Evolutionary conservation across 148 eudicot species (phyloP).

Genomic region (Linanthus parryae): DNA sequence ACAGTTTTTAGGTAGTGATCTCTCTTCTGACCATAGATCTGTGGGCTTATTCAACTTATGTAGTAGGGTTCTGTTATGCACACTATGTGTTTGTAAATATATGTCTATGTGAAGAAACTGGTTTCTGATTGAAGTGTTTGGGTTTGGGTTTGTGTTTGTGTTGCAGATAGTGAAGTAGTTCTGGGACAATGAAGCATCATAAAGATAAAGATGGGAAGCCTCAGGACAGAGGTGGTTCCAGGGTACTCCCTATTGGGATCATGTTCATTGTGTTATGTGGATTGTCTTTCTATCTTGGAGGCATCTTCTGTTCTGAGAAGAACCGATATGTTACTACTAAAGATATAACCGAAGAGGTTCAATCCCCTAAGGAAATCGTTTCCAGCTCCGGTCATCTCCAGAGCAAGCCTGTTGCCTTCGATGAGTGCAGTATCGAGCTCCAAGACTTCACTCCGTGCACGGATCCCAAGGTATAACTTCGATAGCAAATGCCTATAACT

Average conservation of each 20-base stretch:
- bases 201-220: no score
- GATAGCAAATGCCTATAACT: no score
- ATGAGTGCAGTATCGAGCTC: slow-evolving; percentile 51
- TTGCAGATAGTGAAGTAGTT: background rate
- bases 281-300: slow-evolving; percentile 11
- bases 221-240: slow-evolving; percentile 8
- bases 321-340: slow-evolving; percentile 16
- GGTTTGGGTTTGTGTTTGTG: background rate
- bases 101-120: no score
- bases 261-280: slow-evolving; percentile 10
- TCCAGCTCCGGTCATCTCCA: slow-evolving; percentile 36
- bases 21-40: no score
- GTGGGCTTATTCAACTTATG: no score
- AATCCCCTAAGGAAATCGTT: slow-evolving; percentile 14
- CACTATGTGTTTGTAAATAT: no score
- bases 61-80: no score
- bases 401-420: slow-evolving; percentile 50
- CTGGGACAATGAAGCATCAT: slow-evolving; percentile 9
- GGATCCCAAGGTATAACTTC: slow-evolving; percentile 85
- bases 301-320: slow-evolving; percentile 10
- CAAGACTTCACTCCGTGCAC: slow-evolving; percentile 96
- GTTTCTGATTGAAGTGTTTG: background rate
- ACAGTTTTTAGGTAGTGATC: no score
- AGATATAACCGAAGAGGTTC: slow-evolving; percentile 23
- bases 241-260: slow-evolving; percentile 4